Evolutionary conservation across 345 rosid species (phyloP).

Genomic region (Luvunga scandens): DNA sequence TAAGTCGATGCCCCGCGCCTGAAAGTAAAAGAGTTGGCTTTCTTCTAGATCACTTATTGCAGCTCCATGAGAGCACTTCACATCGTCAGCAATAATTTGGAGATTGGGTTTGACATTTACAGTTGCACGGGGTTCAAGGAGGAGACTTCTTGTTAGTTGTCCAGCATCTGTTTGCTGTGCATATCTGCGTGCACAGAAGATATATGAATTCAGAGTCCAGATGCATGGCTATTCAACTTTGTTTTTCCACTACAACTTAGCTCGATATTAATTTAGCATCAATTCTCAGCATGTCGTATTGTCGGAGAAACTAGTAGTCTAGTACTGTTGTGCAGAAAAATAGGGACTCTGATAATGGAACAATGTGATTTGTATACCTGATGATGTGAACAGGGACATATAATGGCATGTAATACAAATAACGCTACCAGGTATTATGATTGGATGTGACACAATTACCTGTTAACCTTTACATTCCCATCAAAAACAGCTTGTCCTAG

Average conservation of each 20-base stretch:
- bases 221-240: neutral
- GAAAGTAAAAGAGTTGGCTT: slow-evolving; percentile 83
- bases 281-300: neutral
- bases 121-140: slow-evolving; percentile 83
- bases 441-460: slow-evolving; percentile 33
- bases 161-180: slow-evolving; percentile 96
- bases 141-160: slow-evolving; percentile 79
- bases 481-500: slow-evolving; percentile 91
- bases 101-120: slow-evolving; percentile 92
- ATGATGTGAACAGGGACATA: neutral
- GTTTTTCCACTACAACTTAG: too few species aligned
- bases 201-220: neutral
- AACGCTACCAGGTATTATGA: neutral
- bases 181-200: slow-evolving; percentile 37
- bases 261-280: neutral
- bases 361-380: neutral
- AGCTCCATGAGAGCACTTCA: slow-evolving; percentile 96
- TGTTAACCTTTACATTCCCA: slow-evolving; percentile 86
- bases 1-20: slow-evolving; percentile 76
- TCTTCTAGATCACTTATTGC: slow-evolving; percentile 91
- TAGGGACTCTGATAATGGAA: neutral
- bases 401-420: neutral
- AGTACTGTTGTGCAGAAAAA: neutral
- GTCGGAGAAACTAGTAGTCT: too few species aligned
- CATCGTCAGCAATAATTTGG: slow-evolving; percentile 87